Percentiles rank a stretch among this genome's conserved stretches.
Conservation (phyloP, 768 basidiomycete genomes). For the Sporobolomyces phaffii region DNA sequence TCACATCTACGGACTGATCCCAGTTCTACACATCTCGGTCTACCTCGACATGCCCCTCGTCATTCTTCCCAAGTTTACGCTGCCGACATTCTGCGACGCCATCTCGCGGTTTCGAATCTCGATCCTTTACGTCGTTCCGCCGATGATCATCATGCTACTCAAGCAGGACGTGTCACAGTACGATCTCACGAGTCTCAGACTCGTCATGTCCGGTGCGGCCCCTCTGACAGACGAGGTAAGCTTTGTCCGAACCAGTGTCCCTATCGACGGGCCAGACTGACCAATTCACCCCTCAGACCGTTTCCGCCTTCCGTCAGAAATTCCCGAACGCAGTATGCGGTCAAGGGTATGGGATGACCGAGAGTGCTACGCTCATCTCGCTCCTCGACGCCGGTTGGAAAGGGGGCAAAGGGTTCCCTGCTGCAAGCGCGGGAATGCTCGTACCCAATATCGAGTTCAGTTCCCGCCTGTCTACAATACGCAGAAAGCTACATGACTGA, state of each 20-base stretch:
- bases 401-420: not conserved
- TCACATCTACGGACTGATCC: conserved; percentile 35
- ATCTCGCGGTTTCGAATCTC: conserved; percentile 24
- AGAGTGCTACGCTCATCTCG: conserved; percentile 19
- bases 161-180: conserved; percentile 24
- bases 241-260: too few relatives aligned
- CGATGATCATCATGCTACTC: conserved; percentile 25
- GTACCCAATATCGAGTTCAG: conserved; percentile 27
- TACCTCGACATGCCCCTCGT: conserved; percentile 20
- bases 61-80: conserved; percentile 12
- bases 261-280: too few relatives aligned
- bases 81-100: conserved; percentile 10
- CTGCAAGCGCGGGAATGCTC: conserved; percentile 9
- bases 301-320: conserved; percentile 4
- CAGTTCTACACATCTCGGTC: conserved; percentile 13
- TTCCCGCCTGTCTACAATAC: too few relatives aligned
- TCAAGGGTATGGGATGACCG: conserved; percentile 32
- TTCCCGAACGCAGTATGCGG: conserved; percentile 20
- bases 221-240: conserved; percentile 28
- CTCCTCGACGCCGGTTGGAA: not conserved
- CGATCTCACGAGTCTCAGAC: conserved; percentile 7
- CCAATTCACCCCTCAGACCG: too few relatives aligned
- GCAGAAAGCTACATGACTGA: too few relatives aligned
- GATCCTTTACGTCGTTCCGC: conserved; percentile 34
- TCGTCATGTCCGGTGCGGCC: conserved; percentile 31